These are phyloP conservation scores for Daldinia grandis DNA, from an alignment of 495 filamentous ascomycete genomes.

Conservation along the genomic window DNA sequence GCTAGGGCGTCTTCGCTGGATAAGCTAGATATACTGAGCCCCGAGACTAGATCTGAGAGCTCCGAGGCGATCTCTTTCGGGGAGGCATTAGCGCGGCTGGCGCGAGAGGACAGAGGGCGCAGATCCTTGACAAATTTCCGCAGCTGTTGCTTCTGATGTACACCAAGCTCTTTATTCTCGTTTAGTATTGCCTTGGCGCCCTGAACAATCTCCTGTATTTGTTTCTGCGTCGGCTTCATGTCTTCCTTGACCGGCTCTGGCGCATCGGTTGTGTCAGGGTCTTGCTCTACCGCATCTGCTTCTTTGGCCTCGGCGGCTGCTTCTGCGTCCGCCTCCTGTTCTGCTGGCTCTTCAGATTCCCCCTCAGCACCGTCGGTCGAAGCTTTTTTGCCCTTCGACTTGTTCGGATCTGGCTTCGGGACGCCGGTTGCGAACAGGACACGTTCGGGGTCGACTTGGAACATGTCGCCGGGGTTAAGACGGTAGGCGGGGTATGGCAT, in stretches of 20 bases:
- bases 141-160: slow-evolving; percentile 48
- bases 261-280: slow-evolving; percentile 45
- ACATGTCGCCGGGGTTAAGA: slow-evolving; percentile 97
- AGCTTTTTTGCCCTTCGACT: background rate
- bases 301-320: slow-evolving; percentile 38
- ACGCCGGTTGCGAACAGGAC: slow-evolving; percentile 88
- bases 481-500: slow-evolving; percentile 93
- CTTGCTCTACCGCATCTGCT: slow-evolving; percentile 45
- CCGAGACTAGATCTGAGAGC: slow-evolving; percentile 40
- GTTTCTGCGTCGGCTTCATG: slow-evolving; percentile 39
- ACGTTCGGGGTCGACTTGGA: slow-evolving; percentile 88
- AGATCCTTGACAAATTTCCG: slow-evolving; percentile 46
- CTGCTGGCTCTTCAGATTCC: slow-evolving; percentile 8
- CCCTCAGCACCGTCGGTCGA: background rate
- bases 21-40: slow-evolving; percentile 26
- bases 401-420: slow-evolving; percentile 58
- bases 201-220: slow-evolving; percentile 38
- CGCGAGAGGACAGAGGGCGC: slow-evolving; percentile 37
- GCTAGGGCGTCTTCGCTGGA: background rate
- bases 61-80: slow-evolving; percentile 41
- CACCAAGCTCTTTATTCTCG: slow-evolving; percentile 31
- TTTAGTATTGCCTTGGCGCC: slow-evolving; percentile 44
- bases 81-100: slow-evolving; percentile 30
- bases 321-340: slow-evolving; percentile 42
- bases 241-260: slow-evolving; percentile 38